Evolutionary conservation across 2,329 filamentous ascomycete species (phyloP).

Genomic region (Penicillium expansum): DNA sequence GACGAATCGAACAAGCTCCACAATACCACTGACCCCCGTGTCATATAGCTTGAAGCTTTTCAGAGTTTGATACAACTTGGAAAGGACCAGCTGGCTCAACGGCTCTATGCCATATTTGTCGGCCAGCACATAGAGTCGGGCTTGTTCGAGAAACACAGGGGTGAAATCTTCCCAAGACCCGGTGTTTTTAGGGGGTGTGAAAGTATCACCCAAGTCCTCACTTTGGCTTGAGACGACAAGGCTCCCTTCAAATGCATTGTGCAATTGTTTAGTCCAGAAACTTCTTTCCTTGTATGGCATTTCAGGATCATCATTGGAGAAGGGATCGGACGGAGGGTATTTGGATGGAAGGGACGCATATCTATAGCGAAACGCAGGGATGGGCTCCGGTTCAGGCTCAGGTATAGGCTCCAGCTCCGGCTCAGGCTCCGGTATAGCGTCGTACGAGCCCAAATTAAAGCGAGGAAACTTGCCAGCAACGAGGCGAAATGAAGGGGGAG

Average conservation of each 20-base stretch:
- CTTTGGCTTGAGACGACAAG: neutral
- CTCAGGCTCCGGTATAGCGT: too few relatives aligned
- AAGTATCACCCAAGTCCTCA: neutral
- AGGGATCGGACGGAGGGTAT: too few relatives aligned
- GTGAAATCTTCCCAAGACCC: conserved; percentile 27
- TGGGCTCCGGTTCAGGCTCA: too few relatives aligned
- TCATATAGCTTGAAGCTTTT: conserved; percentile 10
- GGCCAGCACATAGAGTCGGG: conserved; percentile 40
- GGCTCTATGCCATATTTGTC: conserved; percentile 40
- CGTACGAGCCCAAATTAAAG: too few relatives aligned
- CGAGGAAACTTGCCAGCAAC: neutral
- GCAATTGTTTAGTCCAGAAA: conserved; percentile 9
- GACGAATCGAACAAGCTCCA: conserved; percentile 36
- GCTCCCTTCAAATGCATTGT: conserved; percentile 1
- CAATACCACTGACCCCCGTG: conserved; percentile 27
- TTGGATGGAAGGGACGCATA: too few relatives aligned
- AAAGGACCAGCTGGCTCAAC: conserved; percentile 31
- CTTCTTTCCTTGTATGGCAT: conserved; percentile 9
- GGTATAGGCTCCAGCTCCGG: too few relatives aligned
- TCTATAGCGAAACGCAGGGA: too few relatives aligned
- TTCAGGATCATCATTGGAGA: neutral
- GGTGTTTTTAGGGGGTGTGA: conserved; percentile 12
- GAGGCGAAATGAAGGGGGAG: neutral
- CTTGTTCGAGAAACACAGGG: conserved; percentile 41
- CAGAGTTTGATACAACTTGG: conserved; percentile 29